These are phyloP conservation scores for Mycosphaerella sp. DNA, from an alignment of 2,329 filamentous ascomycete species.

Conservation along the genomic window DNA sequence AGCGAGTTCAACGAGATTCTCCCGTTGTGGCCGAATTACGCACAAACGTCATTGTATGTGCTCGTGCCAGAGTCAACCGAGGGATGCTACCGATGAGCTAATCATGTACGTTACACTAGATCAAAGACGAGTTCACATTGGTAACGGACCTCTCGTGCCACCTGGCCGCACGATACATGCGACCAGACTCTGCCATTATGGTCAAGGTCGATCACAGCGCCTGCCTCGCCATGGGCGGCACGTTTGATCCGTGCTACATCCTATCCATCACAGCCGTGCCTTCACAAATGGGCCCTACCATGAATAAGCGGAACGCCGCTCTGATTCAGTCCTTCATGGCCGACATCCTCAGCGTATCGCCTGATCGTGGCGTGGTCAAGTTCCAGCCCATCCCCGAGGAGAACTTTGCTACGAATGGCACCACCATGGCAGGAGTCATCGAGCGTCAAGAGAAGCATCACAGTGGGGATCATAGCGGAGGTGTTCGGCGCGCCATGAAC, in stretches of 20 bases:
- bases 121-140: constrained; percentile 68
- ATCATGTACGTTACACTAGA: constrained; percentile 40
- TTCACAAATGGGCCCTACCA: constrained; percentile 61
- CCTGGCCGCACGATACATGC: constrained; percentile 67
- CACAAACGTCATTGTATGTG: constrained; percentile 48
- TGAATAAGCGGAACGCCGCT: constrained; percentile 74
- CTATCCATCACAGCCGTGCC: constrained; percentile 67
- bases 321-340: constrained; percentile 70
- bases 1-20: constrained; percentile 40
- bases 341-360: constrained; percentile 59
- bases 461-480: constrained; percentile 35
- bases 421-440: constrained; percentile 62
- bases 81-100: not conserved
- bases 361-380: constrained; percentile 63
- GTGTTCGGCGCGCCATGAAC: constrained; percentile 38
- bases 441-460: constrained; percentile 50
- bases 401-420: constrained; percentile 63
- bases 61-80: constrained; percentile 2
- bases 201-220: constrained; percentile 69
- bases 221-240: constrained; percentile 67
- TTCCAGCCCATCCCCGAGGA: constrained; percentile 66
- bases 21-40: constrained; percentile 44
- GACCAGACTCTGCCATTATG: constrained; percentile 65
- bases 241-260: constrained; percentile 72
- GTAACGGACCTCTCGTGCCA: constrained; percentile 67